Evolutionary conservation across 2,329 filamentous ascomycete species (phyloP).

Genomic region (Raffaelea ambrosiae): DNA sequence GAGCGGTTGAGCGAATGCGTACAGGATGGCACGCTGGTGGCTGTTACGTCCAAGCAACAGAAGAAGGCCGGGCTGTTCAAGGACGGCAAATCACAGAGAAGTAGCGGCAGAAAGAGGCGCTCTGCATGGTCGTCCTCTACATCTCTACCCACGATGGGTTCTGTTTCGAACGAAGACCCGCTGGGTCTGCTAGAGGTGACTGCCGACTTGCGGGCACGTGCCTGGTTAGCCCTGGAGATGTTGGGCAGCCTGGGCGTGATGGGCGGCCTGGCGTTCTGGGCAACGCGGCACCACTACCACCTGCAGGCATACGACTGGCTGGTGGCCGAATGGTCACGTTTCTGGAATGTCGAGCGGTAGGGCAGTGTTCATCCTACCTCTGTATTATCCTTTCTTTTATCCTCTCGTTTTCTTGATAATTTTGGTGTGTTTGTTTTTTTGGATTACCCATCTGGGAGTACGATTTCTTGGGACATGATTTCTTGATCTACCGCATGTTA

Average conservation of each 20-base stretch:
- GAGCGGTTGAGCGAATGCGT: constrained; percentile 59
- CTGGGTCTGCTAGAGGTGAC: constrained; percentile 66
- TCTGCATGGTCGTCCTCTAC: neutral
- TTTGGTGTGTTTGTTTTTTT: neutral
- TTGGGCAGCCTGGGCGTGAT: constrained; percentile 66
- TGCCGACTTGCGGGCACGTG: constrained; percentile 54
- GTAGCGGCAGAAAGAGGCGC: neutral
- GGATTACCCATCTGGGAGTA: no score
- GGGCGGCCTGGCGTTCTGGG: constrained; percentile 61
- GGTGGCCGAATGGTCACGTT: constrained; percentile 18
- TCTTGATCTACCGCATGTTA: no score
- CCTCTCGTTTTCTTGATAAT: neutral
- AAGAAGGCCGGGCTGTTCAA: constrained; percentile 1
- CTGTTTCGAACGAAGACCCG: constrained; percentile 57
- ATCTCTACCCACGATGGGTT: neutral
- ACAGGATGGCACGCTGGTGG: constrained; percentile 53
- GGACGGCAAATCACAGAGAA: constrained; percentile 3
- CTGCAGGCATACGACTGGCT: constrained; percentile 18
- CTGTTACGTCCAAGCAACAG: constrained; percentile 21
- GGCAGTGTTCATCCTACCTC: neutral
- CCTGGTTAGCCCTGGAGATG: constrained; percentile 63
- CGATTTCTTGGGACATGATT: no score
- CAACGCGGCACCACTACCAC: constrained; percentile 25
- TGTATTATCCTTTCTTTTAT: neutral
- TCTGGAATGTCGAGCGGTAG: constrained; percentile 19